phyloP scores from a whole-genome alignment of 2,329 filamentous ascomycete genomes.

The Verticillium nubilum region DNA sequence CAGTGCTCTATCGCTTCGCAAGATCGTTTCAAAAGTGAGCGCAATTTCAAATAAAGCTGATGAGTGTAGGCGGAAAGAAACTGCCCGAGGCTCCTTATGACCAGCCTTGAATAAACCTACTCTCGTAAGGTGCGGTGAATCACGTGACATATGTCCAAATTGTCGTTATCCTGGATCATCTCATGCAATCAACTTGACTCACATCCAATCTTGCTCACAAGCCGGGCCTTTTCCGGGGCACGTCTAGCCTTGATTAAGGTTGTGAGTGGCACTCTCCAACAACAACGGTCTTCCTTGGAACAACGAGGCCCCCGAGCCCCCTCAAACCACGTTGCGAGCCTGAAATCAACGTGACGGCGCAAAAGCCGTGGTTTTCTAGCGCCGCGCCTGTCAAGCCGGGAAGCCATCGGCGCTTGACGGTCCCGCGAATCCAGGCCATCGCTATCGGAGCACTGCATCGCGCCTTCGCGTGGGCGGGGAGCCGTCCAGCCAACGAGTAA shows the following conservation, averaged over 20 bases:
- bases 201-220: neutral
- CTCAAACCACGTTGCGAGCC: neutral
- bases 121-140: too few species aligned
- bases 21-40: too few species aligned
- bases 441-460: neutral
- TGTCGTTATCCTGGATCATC: neutral
- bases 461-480: neutral
- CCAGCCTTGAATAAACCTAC: too few species aligned
- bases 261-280: neutral
- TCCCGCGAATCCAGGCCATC: neutral
- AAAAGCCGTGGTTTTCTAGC: neutral
- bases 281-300: neutral
- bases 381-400: neutral
- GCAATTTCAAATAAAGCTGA: too few species aligned
- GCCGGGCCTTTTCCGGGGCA: neutral
- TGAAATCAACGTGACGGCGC: neutral
- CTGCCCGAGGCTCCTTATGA: too few species aligned
- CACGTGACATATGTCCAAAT: neutral
- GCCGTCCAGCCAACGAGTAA: neutral
- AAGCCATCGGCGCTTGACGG: neutral
- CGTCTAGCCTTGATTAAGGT: neutral
- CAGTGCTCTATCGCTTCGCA: too few species aligned
- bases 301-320: neutral
- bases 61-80: too few species aligned
- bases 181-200: neutral